Evolutionary conservation across 2,329 filamentous ascomycete genomes (phyloP).

Genomic region (Xylariomycetidae sp.): DNA sequence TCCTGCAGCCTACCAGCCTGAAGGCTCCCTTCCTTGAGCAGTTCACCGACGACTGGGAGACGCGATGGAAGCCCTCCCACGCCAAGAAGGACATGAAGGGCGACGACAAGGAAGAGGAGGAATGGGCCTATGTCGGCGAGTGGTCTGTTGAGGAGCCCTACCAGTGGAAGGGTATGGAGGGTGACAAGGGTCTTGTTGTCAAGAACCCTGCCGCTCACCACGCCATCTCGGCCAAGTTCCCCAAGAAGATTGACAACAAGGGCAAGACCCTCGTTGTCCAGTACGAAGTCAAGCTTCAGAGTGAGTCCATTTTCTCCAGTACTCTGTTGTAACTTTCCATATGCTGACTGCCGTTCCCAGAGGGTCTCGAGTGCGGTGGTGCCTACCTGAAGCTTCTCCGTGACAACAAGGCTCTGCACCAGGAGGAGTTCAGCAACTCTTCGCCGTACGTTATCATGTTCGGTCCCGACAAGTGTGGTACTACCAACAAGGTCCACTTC

Average conservation of each 20-base stretch:
- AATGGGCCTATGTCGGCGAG: conserved; percentile 96
- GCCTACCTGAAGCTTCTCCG: conserved; percentile 99
- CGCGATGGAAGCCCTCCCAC: conserved; percentile 87
- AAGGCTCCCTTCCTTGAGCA: conserved; percentile 97
- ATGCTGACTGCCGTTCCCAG: conserved; percentile 40
- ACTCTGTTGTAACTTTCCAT: background rate
- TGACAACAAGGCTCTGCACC: conserved; percentile 93
- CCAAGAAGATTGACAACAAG: conserved; percentile 94
- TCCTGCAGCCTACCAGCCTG: conserved; percentile 67
- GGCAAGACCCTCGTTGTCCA: conserved; percentile 95
- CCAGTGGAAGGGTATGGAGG: conserved; percentile 85
- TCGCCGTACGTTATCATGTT: conserved; percentile 99
- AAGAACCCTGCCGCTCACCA: conserved; percentile 98
- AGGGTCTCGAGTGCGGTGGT: conserved; percentile 94
- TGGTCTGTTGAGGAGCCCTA: conserved; percentile 94
- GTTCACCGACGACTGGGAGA: conserved; percentile 94
- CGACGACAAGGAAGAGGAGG: conserved; percentile 72
- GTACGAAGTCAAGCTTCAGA: conserved; percentile 99
- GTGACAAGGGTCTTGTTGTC: conserved; percentile 93
- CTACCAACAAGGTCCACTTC: conserved; percentile 97
- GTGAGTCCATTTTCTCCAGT: conserved; percentile 51
- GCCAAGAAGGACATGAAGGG: conserved; percentile 86
- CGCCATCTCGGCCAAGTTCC: conserved; percentile 98
- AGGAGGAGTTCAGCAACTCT: conserved; percentile 95
- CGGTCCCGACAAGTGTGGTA: conserved; percentile 97